These are phyloP conservation scores for Wallacemonas sp. DNA, from an alignment of 208 protist species.

Conservation along the genomic window DNA sequence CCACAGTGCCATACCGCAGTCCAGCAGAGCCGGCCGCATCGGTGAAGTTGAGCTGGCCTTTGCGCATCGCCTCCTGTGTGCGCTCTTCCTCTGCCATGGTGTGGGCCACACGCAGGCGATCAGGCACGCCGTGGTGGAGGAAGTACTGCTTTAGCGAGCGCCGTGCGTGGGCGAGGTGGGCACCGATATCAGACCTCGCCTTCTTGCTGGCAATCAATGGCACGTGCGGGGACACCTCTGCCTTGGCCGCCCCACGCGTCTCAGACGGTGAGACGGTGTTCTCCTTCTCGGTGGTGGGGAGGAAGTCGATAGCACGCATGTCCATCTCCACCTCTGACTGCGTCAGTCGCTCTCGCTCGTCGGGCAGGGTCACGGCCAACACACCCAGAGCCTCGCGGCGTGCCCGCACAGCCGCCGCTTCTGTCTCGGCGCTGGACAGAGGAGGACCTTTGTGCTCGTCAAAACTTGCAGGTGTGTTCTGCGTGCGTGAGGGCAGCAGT, in stretches of 20 bases:
- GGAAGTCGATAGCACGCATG: slow-evolving; percentile 5
- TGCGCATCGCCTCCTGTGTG: slow-evolving; percentile 15
- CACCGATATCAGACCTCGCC: slow-evolving; percentile 19
- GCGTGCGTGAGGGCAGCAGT: background rate
- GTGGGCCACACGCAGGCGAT: slow-evolving; percentile 39
- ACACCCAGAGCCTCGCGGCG: slow-evolving; percentile 2
- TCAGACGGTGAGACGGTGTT: background rate
- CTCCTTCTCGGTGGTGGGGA: background rate
- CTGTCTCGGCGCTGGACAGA: no score
- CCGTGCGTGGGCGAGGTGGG: slow-evolving; percentile 53
- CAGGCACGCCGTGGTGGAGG: slow-evolving; percentile 48
- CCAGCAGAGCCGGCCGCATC: background rate
- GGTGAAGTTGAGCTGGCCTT: background rate
- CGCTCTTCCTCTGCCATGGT: slow-evolving; percentile 37
- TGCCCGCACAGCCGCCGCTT: background rate
- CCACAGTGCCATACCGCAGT: slow-evolving; percentile 39
- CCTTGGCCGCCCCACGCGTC: background rate
- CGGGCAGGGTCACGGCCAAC: background rate
- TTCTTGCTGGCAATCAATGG: no score
- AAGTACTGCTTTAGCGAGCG: slow-evolving; percentile 56
- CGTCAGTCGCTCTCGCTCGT: slow-evolving; percentile 9
- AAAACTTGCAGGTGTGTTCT: no score
- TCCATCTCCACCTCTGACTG: slow-evolving; percentile 22
- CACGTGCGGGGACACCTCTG: no score
- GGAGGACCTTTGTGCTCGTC: no score